A percentile compares a stretch with the other conserved stretches of the same genome.
phyloP scores from a whole-genome alignment of 768 basidiomycete species.

The Guyanaporus albipodus region DNA sequence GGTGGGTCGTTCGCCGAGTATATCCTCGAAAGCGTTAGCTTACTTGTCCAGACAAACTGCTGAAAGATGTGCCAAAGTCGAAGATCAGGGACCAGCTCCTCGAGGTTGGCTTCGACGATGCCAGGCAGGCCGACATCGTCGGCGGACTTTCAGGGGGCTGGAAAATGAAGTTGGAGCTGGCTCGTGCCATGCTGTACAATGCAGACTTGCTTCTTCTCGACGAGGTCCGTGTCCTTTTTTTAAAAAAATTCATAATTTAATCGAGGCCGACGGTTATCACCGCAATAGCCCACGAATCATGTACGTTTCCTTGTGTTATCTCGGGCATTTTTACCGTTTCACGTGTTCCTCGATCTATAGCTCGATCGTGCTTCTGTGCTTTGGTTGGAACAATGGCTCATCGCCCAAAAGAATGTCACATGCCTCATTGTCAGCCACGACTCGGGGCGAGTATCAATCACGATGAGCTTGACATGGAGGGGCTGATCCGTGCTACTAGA shows the following conservation, averaged over 20 bases:
- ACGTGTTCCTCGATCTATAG: constrained; percentile 36
- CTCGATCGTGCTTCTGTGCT: constrained; percentile 79
- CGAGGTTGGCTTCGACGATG: constrained; percentile 90
- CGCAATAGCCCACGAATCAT: constrained; percentile 80
- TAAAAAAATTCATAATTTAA: constrained; percentile 19
- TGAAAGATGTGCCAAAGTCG: constrained; percentile 56
- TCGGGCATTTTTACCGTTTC: constrained; percentile 15
- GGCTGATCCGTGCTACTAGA: constrained; percentile 34
- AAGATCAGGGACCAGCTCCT: constrained; percentile 76
- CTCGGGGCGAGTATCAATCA: constrained; percentile 65
- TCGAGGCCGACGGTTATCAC: constrained; percentile 22
- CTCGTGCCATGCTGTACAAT: constrained; percentile 94
- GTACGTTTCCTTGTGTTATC: constrained; percentile 42
- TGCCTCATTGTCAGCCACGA: constrained; percentile 96
- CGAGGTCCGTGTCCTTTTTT: constrained; percentile 48
- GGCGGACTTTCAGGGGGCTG: constrained; percentile 93
- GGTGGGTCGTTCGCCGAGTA: constrained; percentile 42
- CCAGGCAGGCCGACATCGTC: constrained; percentile 78
- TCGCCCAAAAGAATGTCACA: constrained; percentile 76
- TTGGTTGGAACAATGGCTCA: constrained; percentile 90
- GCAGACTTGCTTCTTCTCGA: constrained; percentile 83
- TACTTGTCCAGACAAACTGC: constrained; percentile 54
- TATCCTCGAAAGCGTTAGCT: not conserved
- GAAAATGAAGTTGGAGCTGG: constrained; percentile 99
- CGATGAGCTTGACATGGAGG: constrained; percentile 6